Evolutionary conservation across 1,284 basidiomycete genomes (phyloP), one percentile per base, ranked within the genome.

Genomic region (Marasmius oreades): DNA sequence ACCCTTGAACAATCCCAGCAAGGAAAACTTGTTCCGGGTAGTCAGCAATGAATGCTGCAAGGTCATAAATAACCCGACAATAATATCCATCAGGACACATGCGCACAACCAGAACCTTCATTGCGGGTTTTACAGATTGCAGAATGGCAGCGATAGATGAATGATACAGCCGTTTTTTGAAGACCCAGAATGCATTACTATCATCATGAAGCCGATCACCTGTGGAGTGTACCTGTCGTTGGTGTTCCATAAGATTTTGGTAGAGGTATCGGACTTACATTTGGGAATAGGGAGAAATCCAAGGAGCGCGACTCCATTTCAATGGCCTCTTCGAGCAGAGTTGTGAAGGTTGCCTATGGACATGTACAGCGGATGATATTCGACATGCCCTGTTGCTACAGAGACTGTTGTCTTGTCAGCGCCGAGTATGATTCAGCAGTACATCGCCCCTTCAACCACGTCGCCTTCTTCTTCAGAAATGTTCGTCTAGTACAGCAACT

Each of bases 11-110:
- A 26, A 60, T 58, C 5, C 52, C 52, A 14, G 56, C 23, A 5
- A 58, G 52, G 3, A 28, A 22, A 1, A 48, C 56, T 28, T 60
- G 59, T 33, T 60, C 53, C 1, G 59, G 59, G 34, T 60, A 60
- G 46, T 60, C 56, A 1, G 56, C 59, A 33, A 60, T 60, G 31
- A 44, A 55, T 34, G 59, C 44, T 10, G 52, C 59, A 2, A 60
- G 23, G 12, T 46, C 51, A 39, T 39, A 60, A 16, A 60, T 60
- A 4, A 52, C 45, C 2, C 46, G 26, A 1, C 53, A 56, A 43
- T 48, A 58, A 31, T 60, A 46, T 1, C 56, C 56, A 52, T 60
- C 59, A 6, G 20, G 45, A 31, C 28, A 36, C 23, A 53, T 16
- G 12, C n/a, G 8, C 24, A 45, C n/a, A 24, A 56, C 52, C 4